Evolutionary conservation across 2,329 filamentous ascomycete genomes (phyloP).

Genomic region (Parastagonospora nodorum): DNA sequence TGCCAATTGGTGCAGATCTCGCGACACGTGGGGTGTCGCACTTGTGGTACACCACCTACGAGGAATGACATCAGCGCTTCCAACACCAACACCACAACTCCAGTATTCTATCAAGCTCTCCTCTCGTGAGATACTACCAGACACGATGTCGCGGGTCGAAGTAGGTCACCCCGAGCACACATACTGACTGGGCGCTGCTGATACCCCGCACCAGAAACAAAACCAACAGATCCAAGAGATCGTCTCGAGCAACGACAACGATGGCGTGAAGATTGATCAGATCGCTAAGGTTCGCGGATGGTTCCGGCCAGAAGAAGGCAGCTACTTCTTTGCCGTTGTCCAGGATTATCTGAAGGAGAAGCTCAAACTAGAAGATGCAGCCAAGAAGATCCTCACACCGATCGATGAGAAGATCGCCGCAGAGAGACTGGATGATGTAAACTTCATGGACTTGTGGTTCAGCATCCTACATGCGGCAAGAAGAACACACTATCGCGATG

Average conservation of each 20-base stretch:
- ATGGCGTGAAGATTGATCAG: constrained; percentile 32
- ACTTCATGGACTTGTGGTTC: constrained; percentile 36
- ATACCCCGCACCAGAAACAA: constrained; percentile 18
- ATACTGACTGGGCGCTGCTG: background rate
- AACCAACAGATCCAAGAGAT: constrained; percentile 22
- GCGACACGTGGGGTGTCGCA: constrained; percentile 1
- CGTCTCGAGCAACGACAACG: constrained; percentile 17
- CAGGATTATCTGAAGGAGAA: constrained; percentile 29
- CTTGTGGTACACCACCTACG: background rate
- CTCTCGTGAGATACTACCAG: background rate
- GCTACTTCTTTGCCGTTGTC: constrained; percentile 24
- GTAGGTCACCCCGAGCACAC: background rate
- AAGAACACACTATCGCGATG: constrained; percentile 20
- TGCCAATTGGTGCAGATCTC: background rate
- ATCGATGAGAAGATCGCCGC: constrained; percentile 34
- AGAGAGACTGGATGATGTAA: constrained; percentile 19
- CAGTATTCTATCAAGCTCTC: too few relatives aligned
- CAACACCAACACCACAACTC: background rate
- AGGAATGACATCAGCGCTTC: constrained; percentile 1
- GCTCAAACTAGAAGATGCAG: constrained; percentile 16
- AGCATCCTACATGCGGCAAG: constrained; percentile 39
- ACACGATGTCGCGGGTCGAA: background rate
- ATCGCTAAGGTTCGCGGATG: constrained; percentile 38
- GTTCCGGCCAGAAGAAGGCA: constrained; percentile 32
- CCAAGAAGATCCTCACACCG: constrained; percentile 22